Base-by-base conservation (phyloP, 768 basidiomycete genomes). In the Floccularia luteovirens region DNA sequence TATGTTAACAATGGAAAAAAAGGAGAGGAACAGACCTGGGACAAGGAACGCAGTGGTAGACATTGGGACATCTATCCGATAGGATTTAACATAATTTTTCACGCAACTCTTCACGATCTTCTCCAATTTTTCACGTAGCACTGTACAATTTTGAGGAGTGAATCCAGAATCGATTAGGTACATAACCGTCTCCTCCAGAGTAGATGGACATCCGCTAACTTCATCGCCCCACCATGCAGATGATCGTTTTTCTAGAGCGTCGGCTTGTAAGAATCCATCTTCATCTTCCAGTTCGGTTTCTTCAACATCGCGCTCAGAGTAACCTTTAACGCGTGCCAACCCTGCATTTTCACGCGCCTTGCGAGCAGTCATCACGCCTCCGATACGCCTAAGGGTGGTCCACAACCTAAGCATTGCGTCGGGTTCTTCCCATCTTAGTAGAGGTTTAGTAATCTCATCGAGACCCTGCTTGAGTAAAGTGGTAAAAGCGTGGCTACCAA, bases 181-280 rank as follows among this genome's bases (percentile, higher is more conserved):
- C 65, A 84, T 62, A 19, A 69, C 59, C 0, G 79, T 82, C 52
- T 86, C 82, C 47, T 77, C 79, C 3, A 84, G 59, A 16, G 64
- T 58, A 1, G 80, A 80, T 0, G 82, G 82, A 30, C 66, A 68
- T 2, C 74, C 82, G 36, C 78, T 79, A 22, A 75, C 59, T 17
- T 75, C 67, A 43, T 85, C 81, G n/a, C 60, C 63, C 79, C 79
- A 83, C 79, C 81, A 83, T 1, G 81, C 77, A 14, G 62, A 59
- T n/a, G 80, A 82, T 2, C 58, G 56, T 30, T 70, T 63, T 2
- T 51, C 51, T 1, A 51, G 47, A 5, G 47, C 47, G 5, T 61
- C 57, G 11, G 48, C 31, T 12, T 58, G 67, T 5, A 63, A 60
- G 0, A 52, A 21, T 4, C 60, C 62, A 6, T 58, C 60, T 13